Evolutionary conservation across 768 basidiomycete species (phyloP).

Genomic region (Tephrocybe rancida): DNA sequence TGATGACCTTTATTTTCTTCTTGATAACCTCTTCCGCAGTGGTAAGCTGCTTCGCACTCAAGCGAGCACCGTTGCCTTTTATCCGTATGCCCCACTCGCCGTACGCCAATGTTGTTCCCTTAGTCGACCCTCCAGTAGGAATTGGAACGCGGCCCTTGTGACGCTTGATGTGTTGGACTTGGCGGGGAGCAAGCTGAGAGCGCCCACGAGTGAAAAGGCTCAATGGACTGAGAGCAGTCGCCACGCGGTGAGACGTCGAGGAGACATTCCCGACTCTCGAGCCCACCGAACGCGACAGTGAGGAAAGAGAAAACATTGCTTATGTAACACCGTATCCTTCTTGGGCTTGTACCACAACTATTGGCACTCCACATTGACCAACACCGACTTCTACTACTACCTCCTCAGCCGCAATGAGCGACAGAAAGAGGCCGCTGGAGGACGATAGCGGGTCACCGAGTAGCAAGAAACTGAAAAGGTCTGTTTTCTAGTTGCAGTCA

Average conservation of each 20-base stretch:
- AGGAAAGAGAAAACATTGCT: slow-evolving; percentile 48
- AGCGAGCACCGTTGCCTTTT: slow-evolving; percentile 75
- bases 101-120: slow-evolving; percentile 89
- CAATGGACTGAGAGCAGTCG: slow-evolving; percentile 32
- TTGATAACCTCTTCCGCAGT: slow-evolving; percentile 87
- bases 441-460: slow-evolving; percentile 48
- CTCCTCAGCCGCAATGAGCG: slow-evolving; percentile 49
- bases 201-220: slow-evolving; percentile 48
- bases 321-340: slow-evolving; percentile 15
- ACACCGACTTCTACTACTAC: background rate
- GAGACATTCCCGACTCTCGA: slow-evolving; percentile 17
- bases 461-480: slow-evolving; percentile 74
- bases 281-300: slow-evolving; percentile 32
- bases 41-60: slow-evolving; percentile 89
- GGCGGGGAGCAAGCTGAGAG: slow-evolving; percentile 76
- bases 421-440: slow-evolving; percentile 66
- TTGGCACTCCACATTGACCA: background rate
- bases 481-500: slow-evolving; percentile 19
- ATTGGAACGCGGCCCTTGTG: slow-evolving; percentile 91
- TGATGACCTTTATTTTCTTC: slow-evolving; percentile 86
- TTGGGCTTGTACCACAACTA: slow-evolving; percentile 5
- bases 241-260: slow-evolving; percentile 20
- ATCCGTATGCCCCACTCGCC: slow-evolving; percentile 94
- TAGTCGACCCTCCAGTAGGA: slow-evolving; percentile 86
- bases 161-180: slow-evolving; percentile 82